Evolutionary conservation across 2,329 filamentous ascomycete genomes (phyloP), one percentile per base, ranked within the genome.

Genomic region (Eutypella sp.): DNA sequence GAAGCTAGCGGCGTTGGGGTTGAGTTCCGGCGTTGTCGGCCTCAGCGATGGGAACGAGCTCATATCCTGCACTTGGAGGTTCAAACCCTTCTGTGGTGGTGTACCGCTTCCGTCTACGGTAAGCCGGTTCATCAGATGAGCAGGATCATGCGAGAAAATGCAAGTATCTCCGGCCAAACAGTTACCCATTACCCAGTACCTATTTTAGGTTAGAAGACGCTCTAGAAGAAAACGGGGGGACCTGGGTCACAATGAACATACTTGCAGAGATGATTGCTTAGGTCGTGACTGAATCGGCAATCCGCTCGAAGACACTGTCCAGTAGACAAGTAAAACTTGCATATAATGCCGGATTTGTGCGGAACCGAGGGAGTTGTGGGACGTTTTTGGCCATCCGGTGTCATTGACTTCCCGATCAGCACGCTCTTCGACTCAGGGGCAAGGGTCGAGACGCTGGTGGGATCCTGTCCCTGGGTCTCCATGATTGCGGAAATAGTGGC

Each of bases 261-360:
- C 89, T 97, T 97, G 91, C 93, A 99, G 51, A 99, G 79, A 60
- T 96, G 93, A 61, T 88, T 95, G 62, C 89, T 95, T 38, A 96
- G 78, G 65, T 99, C 92, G 67, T 99, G 93, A 56, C 91, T 96
- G 68, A 97, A 99, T 47, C 92, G 85, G 66, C 93, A 99, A 67
- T 99, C 93, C 49, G 92, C 92, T 48, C 93, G 83, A 44, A 96
- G 82, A 65, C 93, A 99, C 66, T 93, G 88, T n/a, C 93, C 93
- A 7, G 87, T 95, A 9, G 91, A 92, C 52, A 99, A 74, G 75
- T 90, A 97, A 67, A 97, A 99, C 68, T 96, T 95, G 79, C 93
- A 99, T 36, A 97, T 88, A 33, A 96, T 85, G 22, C 89, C 86
- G 52, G 87, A 89, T 65, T 90, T 92, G 57, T 85, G 78, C 60